These are phyloP conservation scores for Rhizopus microsporus DNA, from an alignment of 371 early-diverging fungal genomes.

Conservation along the genomic window DNA sequence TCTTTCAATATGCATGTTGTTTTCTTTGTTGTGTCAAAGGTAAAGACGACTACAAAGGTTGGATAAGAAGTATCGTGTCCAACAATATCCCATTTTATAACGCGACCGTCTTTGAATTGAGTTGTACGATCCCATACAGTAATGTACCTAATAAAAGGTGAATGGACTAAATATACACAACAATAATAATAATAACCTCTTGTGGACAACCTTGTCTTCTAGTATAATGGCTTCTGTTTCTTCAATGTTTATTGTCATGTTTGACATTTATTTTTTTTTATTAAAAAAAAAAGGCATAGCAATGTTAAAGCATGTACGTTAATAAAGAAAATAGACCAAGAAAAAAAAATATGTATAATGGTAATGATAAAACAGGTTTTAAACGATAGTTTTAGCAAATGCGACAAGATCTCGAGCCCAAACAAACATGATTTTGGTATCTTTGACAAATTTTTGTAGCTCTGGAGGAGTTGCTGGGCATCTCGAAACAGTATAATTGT, in stretches of 20 bases:
- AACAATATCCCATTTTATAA: conserved; percentile 62
- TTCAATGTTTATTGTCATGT: conserved; percentile 39
- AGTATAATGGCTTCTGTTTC: conserved; percentile 48
- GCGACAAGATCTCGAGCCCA: conserved; percentile 18
- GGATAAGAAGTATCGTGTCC: conserved; percentile 56
- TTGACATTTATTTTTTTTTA: conserved; percentile 1
- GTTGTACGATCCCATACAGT: conserved; percentile 62
- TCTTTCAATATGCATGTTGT: conserved; percentile 61
- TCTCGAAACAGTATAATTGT: too few species aligned
- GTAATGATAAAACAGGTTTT: background rate
- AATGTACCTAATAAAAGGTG: conserved; percentile 33
- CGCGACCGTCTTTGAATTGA: conserved; percentile 53
- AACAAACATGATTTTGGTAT: conserved; percentile 17
- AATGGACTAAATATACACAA: background rate
- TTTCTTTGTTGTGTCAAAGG: conserved; percentile 55
- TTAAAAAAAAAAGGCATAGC: background rate
- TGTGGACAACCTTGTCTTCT: conserved; percentile 34
- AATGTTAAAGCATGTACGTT: background rate
- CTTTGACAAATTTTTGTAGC: conserved; percentile 15
- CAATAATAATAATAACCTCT: conserved; percentile 28
- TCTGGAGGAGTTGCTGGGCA: conserved; percentile 1
- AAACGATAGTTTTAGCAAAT: conserved; percentile 16
- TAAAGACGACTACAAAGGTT: conserved; percentile 47
- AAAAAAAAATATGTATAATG: too few species aligned
- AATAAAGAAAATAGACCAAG: too few species aligned